Percentiles rank a stretch among this genome's conserved stretches.
These are phyloP conservation scores for Orbilia quercus DNA, from an alignment of 2,329 filamentous ascomycete genomes.

Conservation along the genomic window DNA sequence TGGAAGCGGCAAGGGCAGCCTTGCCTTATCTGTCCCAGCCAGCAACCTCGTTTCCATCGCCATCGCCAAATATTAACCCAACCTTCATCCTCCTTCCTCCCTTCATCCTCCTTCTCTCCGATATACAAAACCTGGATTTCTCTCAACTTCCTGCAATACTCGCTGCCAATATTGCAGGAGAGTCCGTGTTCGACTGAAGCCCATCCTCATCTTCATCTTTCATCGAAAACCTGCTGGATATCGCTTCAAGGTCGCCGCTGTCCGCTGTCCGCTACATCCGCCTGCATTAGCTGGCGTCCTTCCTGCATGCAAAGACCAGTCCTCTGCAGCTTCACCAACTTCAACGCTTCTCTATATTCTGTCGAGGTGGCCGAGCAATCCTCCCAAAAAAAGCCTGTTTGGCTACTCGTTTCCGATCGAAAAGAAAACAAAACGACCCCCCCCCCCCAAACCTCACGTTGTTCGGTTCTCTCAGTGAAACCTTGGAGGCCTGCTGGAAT, in stretches of 20 bases:
- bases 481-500: constrained; percentile 29
- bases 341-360: constrained; percentile 1
- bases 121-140: constrained; percentile 3
- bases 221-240: constrained; percentile 48
- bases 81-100: constrained; percentile 8
- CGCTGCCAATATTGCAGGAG: constrained; percentile 33
- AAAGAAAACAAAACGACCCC: not conserved
- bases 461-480: constrained; percentile 12
- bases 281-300: constrained; percentile 54
- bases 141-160: constrained; percentile 4
- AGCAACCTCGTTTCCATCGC: constrained; percentile 20
- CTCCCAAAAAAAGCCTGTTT: constrained; percentile 1
- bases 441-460: constrained; percentile 17
- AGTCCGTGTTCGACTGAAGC: constrained; percentile 3
- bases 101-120: constrained; percentile 9
- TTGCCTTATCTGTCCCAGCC: constrained; percentile 55
- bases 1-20: not conserved
- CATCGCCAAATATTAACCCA: constrained; percentile 31
- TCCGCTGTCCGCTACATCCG: constrained; percentile 31
- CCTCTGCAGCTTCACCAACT: constrained; percentile 37
- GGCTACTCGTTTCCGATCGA: constrained; percentile 2
- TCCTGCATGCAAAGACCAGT: constrained; percentile 53
- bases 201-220: constrained; percentile 52
- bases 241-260: constrained; percentile 31
- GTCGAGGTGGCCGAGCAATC: not conserved